Conservation (phyloP, 352 stramenopile genomes). For the Pythium utonaiense region DNA sequence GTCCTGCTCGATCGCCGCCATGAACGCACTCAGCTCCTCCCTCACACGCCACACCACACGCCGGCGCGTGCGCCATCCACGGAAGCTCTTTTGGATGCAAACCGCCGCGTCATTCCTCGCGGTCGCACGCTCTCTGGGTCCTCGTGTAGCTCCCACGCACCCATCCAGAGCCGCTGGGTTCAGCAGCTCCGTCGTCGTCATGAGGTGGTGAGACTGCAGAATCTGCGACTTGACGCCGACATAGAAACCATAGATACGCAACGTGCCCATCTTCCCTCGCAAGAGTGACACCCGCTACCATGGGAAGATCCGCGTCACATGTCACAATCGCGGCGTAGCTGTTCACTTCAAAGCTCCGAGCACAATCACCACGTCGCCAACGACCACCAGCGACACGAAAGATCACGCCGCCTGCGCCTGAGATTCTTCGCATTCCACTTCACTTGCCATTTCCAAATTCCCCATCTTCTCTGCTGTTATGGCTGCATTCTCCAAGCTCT, state of each 20-base stretch:
- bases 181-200: not conserved
- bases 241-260: conserved; percentile 6
- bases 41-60: conserved; percentile 49
- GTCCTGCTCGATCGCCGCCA: conserved; percentile 34
- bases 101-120: not conserved
- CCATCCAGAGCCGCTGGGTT: not conserved
- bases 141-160: not conserved
- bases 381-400: not conserved
- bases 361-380: not conserved
- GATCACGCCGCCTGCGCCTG: not conserved
- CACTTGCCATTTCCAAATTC: not conserved
- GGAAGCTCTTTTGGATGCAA: conserved; percentile 37
- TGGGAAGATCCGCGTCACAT: not conserved
- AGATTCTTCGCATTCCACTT: not conserved
- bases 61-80: conserved; percentile 45
- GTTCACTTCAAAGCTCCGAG: not conserved
- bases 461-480: not conserved
- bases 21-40: conserved; percentile 37
- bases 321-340: not conserved
- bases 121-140: not conserved
- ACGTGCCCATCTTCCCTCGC: not conserved
- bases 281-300: not conserved
- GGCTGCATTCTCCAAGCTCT: conserved; percentile 20
- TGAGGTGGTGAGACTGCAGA: not conserved
- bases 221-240: not conserved